Evolutionary conservation across 2,329 filamentous ascomycete species (phyloP).

Genomic region (Tetracladium maxilliforme): DNA sequence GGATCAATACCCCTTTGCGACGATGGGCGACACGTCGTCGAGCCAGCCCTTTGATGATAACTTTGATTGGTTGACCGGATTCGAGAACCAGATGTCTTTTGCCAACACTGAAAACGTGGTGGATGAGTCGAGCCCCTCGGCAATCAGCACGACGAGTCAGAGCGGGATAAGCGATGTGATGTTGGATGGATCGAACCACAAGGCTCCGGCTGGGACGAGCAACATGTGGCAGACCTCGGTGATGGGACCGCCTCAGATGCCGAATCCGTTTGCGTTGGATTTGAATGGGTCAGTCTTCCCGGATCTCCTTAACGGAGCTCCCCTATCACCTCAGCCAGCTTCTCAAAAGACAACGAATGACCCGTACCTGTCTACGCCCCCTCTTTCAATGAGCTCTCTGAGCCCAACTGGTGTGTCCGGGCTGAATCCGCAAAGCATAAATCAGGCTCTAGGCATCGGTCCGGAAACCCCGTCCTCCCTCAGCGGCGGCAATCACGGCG

Average conservation of each 20-base stretch:
- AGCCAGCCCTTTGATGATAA: slow-evolving; percentile 55
- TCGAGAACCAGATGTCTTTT: slow-evolving; percentile 65
- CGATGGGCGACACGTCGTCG: slow-evolving; percentile 28
- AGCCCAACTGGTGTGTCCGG: slow-evolving; percentile 59
- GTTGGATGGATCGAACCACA: slow-evolving; percentile 65
- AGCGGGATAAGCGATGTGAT: slow-evolving; percentile 84
- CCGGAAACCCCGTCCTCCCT: slow-evolving; percentile 63
- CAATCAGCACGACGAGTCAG: slow-evolving; percentile 88
- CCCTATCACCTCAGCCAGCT: slow-evolving; percentile 64
- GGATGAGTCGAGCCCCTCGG: slow-evolving; percentile 88
- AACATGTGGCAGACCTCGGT: slow-evolving; percentile 58
- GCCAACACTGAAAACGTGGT: slow-evolving; percentile 68
- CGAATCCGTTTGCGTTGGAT: slow-evolving; percentile 60
- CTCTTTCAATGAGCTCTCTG: slow-evolving; percentile 57
- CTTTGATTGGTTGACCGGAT: slow-evolving; percentile 74
- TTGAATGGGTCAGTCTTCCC: slow-evolving; percentile 61
- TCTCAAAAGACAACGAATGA: slow-evolving; percentile 59
- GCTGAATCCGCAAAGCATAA: slow-evolving; percentile 43
- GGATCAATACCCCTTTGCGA: slow-evolving; percentile 39
- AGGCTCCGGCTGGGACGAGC: slow-evolving; percentile 32
- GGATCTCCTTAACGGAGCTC: slow-evolving; percentile 57
- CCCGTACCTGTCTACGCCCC: slow-evolving; percentile 65
- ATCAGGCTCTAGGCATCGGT: slow-evolving; percentile 51
- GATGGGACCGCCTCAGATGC: slow-evolving; percentile 53
- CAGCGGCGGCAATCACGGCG: slow-evolving; percentile 39